Evolutionary conservation across 306 rosid genomes (phyloP).

Genomic region (Sindora glabra): DNA sequence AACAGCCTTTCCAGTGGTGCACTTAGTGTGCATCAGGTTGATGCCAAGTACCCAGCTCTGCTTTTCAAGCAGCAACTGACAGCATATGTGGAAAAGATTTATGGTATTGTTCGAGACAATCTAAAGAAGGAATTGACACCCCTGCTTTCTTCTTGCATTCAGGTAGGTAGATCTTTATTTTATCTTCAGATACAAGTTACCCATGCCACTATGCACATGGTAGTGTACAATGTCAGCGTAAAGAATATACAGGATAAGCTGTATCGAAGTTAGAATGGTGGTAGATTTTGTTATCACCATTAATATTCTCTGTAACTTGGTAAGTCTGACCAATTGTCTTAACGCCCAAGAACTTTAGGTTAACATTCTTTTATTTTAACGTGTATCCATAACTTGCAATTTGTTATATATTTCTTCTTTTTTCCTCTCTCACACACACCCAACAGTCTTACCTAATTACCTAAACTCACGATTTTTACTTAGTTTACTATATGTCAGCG

Average conservation of each 20-base stretch:
- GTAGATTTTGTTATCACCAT: not conserved
- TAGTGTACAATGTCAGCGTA: not conserved
- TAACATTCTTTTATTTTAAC: too few species aligned
- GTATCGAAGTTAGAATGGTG: not conserved
- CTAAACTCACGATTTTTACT: not conserved
- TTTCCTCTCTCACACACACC: too few species aligned
- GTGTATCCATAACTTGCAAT: too few species aligned
- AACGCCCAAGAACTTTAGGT: not conserved
- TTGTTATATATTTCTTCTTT: too few species aligned
- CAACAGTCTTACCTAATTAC: not conserved
- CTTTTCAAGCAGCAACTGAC: slow-evolving; percentile 94
- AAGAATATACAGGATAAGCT: not conserved
- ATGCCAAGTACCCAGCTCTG: slow-evolving; percentile 90
- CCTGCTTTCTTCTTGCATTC: slow-evolving; percentile 60
- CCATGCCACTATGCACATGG: too few species aligned
- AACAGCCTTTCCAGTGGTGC: slow-evolving; percentile 54
- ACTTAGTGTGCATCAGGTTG: slow-evolving; percentile 66
- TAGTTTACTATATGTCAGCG: not conserved
- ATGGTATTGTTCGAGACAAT: slow-evolving; percentile 76
- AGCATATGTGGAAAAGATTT: slow-evolving; percentile 83
- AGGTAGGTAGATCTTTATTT: slow-evolving; percentile 36
- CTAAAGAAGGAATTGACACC: slow-evolving; percentile 69
- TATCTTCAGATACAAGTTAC: not conserved
- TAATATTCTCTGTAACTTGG: too few species aligned
- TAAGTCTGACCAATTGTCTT: not conserved